A percentile compares a stretch with the other conserved stretches of the same genome.
phyloP scores from a whole-genome alignment of 345 rosid genomes.

The Citrus cavaleriei region DNA sequence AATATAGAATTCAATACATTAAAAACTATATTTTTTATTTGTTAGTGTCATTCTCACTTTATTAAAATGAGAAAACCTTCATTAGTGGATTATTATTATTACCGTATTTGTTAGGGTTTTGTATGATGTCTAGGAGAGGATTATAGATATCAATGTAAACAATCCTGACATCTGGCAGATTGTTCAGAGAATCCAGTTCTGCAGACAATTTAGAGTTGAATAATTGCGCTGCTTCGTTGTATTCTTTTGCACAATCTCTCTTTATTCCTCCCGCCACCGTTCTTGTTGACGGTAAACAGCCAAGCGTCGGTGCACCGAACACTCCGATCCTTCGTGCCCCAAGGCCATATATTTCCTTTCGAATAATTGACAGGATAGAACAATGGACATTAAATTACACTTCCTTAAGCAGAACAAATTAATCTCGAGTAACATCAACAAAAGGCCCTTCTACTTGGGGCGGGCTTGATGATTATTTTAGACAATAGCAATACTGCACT shows the following conservation, averaged over 20 bases:
- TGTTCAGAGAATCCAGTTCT: neutral
- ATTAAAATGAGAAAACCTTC: too few relatives aligned
- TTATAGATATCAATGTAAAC: constrained; percentile 18
- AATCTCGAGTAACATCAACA: neutral
- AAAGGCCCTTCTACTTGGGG: too few relatives aligned
- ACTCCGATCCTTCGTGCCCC: constrained; percentile 31
- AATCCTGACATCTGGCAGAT: constrained; percentile 1
- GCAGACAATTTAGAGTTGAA: constrained; percentile 24
- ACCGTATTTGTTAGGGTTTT: constrained; percentile 25
- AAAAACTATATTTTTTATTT: too few relatives aligned
- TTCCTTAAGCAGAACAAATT: neutral
- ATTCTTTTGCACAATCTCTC: constrained; percentile 16
- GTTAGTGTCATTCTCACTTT: too few relatives aligned
- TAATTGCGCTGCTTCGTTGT: constrained; percentile 21
- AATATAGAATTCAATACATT: too few relatives aligned
- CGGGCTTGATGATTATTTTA: too few relatives aligned
- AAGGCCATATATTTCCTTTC: constrained; percentile 22
- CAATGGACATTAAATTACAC: too few relatives aligned
- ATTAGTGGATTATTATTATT: neutral
- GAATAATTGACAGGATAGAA: neutral
- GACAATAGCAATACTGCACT: too few relatives aligned
- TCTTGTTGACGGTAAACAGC: constrained; percentile 30
- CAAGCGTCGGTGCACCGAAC: constrained; percentile 15
- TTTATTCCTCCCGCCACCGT: constrained; percentile 10
- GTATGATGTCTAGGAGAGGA: constrained; percentile 17